Evolutionary conservation across 148 eudicot species (phyloP).

Genomic region (Chenopodium album): DNA sequence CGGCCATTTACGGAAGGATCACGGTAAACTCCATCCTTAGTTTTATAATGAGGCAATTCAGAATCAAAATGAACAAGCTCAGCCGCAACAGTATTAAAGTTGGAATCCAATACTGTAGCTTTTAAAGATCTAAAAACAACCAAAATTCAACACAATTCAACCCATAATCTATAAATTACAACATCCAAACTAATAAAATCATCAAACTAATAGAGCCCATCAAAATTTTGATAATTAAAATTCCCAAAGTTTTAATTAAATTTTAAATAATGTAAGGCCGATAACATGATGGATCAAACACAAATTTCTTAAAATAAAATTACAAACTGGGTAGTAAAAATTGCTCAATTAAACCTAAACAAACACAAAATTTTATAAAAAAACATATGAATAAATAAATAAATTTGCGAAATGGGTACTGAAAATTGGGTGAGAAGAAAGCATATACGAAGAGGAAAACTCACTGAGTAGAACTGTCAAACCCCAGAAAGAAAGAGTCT

Average conservation of each 20-base stretch:
- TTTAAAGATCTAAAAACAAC: constrained; percentile 62
- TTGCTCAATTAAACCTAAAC: not conserved
- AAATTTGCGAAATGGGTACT: not conserved
- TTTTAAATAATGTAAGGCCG: no score
- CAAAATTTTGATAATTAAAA: no score
- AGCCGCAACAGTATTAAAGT: constrained; percentile 48
- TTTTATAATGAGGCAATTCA: constrained; percentile 77
- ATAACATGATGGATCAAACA: not conserved
- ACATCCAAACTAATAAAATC: not conserved
- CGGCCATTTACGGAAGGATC: constrained; percentile 62
- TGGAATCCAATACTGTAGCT: constrained; percentile 79
- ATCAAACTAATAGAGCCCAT: not conserved
- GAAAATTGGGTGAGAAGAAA: no score
- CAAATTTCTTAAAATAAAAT: not conserved
- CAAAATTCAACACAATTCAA: constrained; percentile 1
- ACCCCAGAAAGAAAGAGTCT: constrained; percentile 63
- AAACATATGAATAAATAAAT: not conserved
- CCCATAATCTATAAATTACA: not conserved
- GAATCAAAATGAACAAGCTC: constrained; percentile 72
- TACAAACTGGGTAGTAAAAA: no score
- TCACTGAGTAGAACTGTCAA: constrained; percentile 80
- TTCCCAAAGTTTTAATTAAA: no score
- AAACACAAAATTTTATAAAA: not conserved
- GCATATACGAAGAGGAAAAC: not conserved
- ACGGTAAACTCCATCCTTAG: constrained; percentile 84